phyloP scores from a whole-genome alignment of 1,284 basidiomycete genomes.

The Sanghuangporus sanghuang region DNA sequence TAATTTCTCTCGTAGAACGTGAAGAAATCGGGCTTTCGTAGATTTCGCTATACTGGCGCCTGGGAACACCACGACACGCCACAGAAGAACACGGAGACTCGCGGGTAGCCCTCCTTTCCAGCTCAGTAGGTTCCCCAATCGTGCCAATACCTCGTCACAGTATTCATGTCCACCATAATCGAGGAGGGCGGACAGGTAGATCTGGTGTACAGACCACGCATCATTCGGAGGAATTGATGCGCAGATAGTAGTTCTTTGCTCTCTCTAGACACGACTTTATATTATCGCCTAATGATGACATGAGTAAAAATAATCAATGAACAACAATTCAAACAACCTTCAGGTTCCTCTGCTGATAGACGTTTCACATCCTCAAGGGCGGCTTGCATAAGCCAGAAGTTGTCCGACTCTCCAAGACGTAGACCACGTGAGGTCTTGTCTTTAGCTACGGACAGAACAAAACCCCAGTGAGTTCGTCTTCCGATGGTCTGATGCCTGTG shows the following conservation, averaged over 20 bases:
- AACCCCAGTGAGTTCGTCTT: slow-evolving; percentile 28
- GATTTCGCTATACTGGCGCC: not conserved
- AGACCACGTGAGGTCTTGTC: slow-evolving; percentile 28
- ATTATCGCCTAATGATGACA: not conserved
- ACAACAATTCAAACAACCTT: not conserved
- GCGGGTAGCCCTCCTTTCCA: not conserved
- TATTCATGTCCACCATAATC: not conserved
- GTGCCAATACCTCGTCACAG: slow-evolving; percentile 5
- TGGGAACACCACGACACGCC: not conserved
- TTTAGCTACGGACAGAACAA: slow-evolving; percentile 24
- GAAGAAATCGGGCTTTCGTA: slow-evolving; percentile 13
- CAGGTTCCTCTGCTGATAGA: not conserved
- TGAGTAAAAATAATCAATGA: not conserved
- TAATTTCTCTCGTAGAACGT: slow-evolving; percentile 1
- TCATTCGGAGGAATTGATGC: not conserved
- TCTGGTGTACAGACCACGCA: slow-evolving; percentile 1
- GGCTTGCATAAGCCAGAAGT: slow-evolving; percentile 39
- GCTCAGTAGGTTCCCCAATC: slow-evolving; percentile 1
- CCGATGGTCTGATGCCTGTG: slow-evolving; percentile 18
- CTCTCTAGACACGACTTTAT: not conserved
- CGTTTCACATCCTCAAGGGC: slow-evolving; percentile 23
- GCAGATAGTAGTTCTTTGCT: slow-evolving; percentile 13
- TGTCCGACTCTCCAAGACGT: slow-evolving; percentile 29
- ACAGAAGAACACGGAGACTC: slow-evolving; percentile 1
- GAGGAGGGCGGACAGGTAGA: slow-evolving; percentile 2